phyloP scores from a whole-genome alignment of 768 basidiomycete genomes.

The Pleurotus tuoliensis region DNA sequence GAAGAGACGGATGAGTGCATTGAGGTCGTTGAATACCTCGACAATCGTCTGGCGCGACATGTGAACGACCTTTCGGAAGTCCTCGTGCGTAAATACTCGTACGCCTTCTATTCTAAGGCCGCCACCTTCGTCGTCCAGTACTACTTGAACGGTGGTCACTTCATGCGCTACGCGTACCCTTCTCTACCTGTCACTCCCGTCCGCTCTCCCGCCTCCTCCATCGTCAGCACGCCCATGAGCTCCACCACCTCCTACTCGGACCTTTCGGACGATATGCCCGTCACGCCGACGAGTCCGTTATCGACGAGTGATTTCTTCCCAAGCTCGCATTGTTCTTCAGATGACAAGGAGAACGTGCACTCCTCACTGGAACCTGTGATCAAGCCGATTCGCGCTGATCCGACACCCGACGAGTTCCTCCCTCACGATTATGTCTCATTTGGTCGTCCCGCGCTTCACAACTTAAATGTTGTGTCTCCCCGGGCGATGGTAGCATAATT shows the following conservation, averaged over 20 bases:
- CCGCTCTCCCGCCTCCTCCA: conserved; percentile 45
- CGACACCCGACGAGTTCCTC: conserved; percentile 69
- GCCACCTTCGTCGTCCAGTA: conserved; percentile 91
- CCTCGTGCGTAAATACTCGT: conserved; percentile 97
- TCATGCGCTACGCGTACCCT: conserved; percentile 41
- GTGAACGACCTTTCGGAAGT: conserved; percentile 93
- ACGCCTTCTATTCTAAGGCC: conserved; percentile 93
- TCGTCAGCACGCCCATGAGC: conserved; percentile 71
- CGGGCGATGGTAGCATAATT: conserved; percentile 58
- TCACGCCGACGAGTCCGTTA: conserved; percentile 73
- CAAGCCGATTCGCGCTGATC: conserved; percentile 67
- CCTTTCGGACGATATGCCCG: conserved; percentile 78
- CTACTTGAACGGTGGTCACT: conserved; percentile 86
- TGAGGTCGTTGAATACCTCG: conserved; percentile 82
- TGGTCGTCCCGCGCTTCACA: conserved; percentile 75
- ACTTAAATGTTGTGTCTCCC: conserved; percentile 67
- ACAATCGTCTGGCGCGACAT: conserved; percentile 80
- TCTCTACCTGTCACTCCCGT: conserved; percentile 69
- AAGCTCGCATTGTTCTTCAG: conserved; percentile 44
- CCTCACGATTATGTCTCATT: conserved; percentile 81
- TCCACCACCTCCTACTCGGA: conserved; percentile 71
- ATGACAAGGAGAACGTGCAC: conserved; percentile 77
- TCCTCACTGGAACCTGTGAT: conserved; percentile 59
- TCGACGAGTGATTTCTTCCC: conserved; percentile 60
- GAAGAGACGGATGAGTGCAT: conserved; percentile 84